A percentile compares a stretch with the other conserved stretches of the same genome.
Conservation (phyloP, 257 asterid genomes). For the Nicotiana sylvestris region DNA sequence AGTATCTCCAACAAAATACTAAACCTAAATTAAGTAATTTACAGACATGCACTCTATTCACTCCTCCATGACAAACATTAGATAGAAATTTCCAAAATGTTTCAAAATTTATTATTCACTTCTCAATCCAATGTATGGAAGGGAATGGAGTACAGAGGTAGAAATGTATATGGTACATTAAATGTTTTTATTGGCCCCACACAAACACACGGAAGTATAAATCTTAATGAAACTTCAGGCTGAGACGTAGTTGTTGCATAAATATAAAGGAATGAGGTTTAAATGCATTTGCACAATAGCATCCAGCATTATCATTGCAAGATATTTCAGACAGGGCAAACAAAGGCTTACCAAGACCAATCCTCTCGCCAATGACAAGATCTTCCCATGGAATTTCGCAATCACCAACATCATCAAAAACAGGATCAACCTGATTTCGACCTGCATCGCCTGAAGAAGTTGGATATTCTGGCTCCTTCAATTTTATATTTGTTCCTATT, state of each 20-base stretch:
- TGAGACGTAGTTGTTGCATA: neutral
- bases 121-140: conserved; percentile 14
- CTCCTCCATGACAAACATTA: neutral
- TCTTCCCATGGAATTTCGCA: conserved; percentile 99
- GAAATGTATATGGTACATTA: neutral
- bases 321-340: conserved; percentile 11
- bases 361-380: conserved; percentile 93
- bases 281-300: neutral
- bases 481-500: conserved; percentile 26
- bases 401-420: conserved; percentile 90
- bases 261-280: neutral
- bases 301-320: neutral
- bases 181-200: neutral
- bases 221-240: neutral
- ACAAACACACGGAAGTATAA: neutral
- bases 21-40: neutral
- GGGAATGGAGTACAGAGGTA: neutral
- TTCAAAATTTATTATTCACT: conserved; percentile 8
- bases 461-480: conserved; percentile 38
- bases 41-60: neutral
- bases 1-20: neutral
- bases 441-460: conserved; percentile 34
- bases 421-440: conserved; percentile 46
- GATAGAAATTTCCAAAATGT: neutral
- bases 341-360: conserved; percentile 80